Conservation (phyloP, 2,329 filamentous ascomycete genomes). For the Trichoderma afroharzianum region DNA sequence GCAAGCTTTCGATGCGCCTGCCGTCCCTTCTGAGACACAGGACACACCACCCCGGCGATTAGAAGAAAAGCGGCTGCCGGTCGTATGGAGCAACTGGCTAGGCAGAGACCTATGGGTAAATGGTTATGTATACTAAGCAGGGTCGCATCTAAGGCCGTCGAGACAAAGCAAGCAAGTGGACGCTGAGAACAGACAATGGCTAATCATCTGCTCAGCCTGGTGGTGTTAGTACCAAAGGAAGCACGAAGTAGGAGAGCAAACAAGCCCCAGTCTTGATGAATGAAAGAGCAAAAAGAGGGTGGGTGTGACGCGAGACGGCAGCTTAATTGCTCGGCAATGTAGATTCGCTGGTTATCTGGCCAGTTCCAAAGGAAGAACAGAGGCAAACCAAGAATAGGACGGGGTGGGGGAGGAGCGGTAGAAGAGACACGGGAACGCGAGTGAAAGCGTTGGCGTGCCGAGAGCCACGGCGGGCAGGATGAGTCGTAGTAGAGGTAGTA, state of each 20-base stretch:
- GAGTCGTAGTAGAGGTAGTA: neutral
- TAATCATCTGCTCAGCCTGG: neutral
- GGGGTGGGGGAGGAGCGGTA: neutral
- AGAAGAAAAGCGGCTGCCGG: neutral
- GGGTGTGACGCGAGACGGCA: neutral
- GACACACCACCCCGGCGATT: neutral
- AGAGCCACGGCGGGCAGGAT: neutral
- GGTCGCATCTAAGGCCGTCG: neutral
- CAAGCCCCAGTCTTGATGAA: neutral
- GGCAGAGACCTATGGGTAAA: neutral
- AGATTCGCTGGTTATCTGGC: neutral
- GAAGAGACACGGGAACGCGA: neutral
- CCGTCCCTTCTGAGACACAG: slow-evolving; percentile 10
- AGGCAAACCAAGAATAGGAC: neutral
- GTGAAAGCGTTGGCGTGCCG: neutral
- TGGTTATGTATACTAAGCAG: neutral
- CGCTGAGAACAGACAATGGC: neutral
- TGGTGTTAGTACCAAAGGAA: neutral
- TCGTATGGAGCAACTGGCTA: neutral
- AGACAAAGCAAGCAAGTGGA: neutral
- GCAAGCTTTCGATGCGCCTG: neutral
- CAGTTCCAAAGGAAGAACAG: neutral
- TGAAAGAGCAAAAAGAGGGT: neutral
- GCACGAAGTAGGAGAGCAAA: neutral
- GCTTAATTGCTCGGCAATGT: neutral